Base-by-base conservation (phyloP, 352 stramenopile species). In the Globisporangium nunn region DNA sequence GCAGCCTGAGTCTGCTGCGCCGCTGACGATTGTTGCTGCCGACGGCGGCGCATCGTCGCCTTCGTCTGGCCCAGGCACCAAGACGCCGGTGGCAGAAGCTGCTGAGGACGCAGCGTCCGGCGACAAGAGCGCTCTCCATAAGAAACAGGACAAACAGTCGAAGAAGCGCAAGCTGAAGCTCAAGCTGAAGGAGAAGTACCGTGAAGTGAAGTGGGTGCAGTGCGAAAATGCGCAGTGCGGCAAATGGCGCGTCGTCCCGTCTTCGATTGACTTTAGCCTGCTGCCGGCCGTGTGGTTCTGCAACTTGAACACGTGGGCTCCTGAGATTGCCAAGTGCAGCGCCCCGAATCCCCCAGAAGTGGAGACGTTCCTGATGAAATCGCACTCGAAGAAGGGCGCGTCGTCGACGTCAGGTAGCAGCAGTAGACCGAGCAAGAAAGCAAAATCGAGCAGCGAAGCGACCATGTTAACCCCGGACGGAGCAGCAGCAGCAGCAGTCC, bases 231-330 rank as follows among this genome's bases (percentile, higher is more conserved):
- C 91, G 57, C 67, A 87, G 28, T 99, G 96, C 67, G 74, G 78
- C 5, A 98, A 98, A 66, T 99, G 96, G 96, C 91, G 96, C 31
- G 84, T 97, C 35, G 80, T 98, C 40, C 92, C 96, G 10, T 69
- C 73, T n/a, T 81, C 72, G n/a, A 89, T 98, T 52, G 80, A 98
- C 52, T 83, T 91, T 23, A 81, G 90, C 40, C 69, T 75, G 28
- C 74, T 99, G 28, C 95, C 95, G 10, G 81, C 96, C 5, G 74
- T 95, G 30, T 99, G 84, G 84, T 89, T 81, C 47, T 94, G 84
- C 51, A 67, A 85, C 30, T 59, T 92, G 29, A 94, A 94, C 56
- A 91, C 81, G 6, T 94, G 84, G 84, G 66, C 72, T 6, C 80
- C 75, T 0, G 78, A 89, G 50, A 60, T 91, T 12, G 84, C 84